Conservation (phyloP, 768 basidiomycete species). For the Piloderma croceum region DNA sequence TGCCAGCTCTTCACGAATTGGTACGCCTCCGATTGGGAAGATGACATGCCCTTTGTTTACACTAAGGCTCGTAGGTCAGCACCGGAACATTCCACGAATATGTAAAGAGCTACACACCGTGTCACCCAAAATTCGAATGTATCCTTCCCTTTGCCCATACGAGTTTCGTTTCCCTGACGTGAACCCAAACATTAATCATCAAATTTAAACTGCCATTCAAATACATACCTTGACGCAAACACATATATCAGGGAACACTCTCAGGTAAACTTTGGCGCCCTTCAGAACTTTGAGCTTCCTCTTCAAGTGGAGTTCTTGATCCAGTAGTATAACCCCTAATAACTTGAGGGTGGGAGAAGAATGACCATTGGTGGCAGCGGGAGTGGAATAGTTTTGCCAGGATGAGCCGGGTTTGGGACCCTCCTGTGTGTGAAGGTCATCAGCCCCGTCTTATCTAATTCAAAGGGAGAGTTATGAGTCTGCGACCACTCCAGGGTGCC, state of each 20-base stretch:
- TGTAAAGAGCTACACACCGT: conserved; percentile 44
- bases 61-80: conserved; percentile 32
- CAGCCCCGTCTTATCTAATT: too few relatives aligned
- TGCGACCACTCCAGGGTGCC: too few relatives aligned
- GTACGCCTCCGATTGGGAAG: conserved; percentile 87
- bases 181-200: neutral
- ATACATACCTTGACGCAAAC: conserved; percentile 86
- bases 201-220: neutral
- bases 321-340: too few relatives aligned
- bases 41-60: conserved; percentile 86
- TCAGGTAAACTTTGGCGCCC: conserved; percentile 77
- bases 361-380: too few relatives aligned
- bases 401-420: too few relatives aligned
- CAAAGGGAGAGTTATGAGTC: too few relatives aligned
- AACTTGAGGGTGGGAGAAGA: too few relatives aligned
- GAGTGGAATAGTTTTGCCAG: too few relatives aligned
- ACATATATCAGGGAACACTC: conserved; percentile 94
- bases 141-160: conserved; percentile 99
- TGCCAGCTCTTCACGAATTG: conserved; percentile 90
- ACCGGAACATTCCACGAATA: neutral
- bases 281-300: conserved; percentile 87
- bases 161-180: conserved; percentile 86
- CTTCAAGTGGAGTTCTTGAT: too few relatives aligned
- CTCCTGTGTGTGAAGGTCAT: too few relatives aligned
- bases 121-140: conserved; percentile 97